Percentiles rank a stretch among this genome's conserved stretches.
Conservation (phyloP, 306 rosid species). For the Luffa acutangula region DNA sequence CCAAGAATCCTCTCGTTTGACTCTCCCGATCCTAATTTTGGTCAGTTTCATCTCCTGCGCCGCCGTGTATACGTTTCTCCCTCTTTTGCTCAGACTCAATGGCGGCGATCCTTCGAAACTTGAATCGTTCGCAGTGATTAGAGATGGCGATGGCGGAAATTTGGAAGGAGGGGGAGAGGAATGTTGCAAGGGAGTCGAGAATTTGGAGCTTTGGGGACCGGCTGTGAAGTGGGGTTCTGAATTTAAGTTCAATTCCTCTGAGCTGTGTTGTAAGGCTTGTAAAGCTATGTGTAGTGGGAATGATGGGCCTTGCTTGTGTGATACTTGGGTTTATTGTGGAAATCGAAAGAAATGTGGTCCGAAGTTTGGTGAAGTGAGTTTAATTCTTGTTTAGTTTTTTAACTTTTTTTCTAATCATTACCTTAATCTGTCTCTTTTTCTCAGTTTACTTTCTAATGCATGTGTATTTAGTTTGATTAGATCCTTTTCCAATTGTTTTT, state of each 20-base stretch:
- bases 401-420: background rate
- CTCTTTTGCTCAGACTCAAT: slow-evolving; percentile 26
- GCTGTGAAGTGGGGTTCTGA: slow-evolving; percentile 95
- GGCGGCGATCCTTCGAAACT: slow-evolving; percentile 12
- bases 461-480: background rate
- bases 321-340: slow-evolving; percentile 87
- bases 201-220: slow-evolving; percentile 82
- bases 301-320: slow-evolving; percentile 88
- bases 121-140: slow-evolving; percentile 14
- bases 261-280: slow-evolving; percentile 74
- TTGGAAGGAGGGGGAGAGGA: slow-evolving; percentile 18
- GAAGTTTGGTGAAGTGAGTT: slow-evolving; percentile 71
- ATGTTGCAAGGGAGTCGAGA: slow-evolving; percentile 71
- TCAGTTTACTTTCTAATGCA: background rate
- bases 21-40: slow-evolving; percentile 30
- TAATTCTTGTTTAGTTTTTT: background rate
- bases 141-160: slow-evolving; percentile 14
- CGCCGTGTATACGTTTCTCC: slow-evolving; percentile 45
- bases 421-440: background rate
- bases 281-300: slow-evolving; percentile 76
- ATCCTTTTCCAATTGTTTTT: background rate
- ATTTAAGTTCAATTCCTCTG: slow-evolving; percentile 58
- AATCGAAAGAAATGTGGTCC: slow-evolving; percentile 58
- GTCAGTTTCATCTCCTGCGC: slow-evolving; percentile 43
- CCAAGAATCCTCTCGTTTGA: slow-evolving; percentile 20